phyloP scores from a whole-genome alignment of 495 filamentous ascomycete genomes.

The Hapsidospora chrysogenum region DNA sequence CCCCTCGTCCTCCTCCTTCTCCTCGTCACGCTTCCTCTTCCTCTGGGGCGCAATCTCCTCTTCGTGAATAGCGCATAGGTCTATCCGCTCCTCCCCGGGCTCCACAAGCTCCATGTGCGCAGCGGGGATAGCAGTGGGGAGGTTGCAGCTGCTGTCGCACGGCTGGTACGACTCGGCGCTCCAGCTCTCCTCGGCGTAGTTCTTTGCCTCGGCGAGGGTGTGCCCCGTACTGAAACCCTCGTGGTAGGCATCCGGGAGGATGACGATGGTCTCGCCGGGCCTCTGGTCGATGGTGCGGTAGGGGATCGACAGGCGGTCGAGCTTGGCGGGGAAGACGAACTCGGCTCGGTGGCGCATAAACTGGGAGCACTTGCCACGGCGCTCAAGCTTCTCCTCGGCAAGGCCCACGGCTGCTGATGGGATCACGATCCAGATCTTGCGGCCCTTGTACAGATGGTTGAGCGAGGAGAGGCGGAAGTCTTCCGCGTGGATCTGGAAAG shows the following conservation, averaged over 20 bases:
- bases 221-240: slow-evolving; percentile 25
- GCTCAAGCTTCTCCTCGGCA: slow-evolving; percentile 10
- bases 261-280: slow-evolving; percentile 30
- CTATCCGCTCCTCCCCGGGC: background rate
- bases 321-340: slow-evolving; percentile 4
- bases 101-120: background rate
- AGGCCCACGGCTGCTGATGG: slow-evolving; percentile 22
- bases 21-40: too few relatives aligned
- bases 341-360: slow-evolving; percentile 6
- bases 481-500: slow-evolving; percentile 6
- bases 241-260: slow-evolving; percentile 13
- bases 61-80: background rate
- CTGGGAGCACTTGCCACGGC: slow-evolving; percentile 4
- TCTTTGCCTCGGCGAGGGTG: slow-evolving; percentile 32
- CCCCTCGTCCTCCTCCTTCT: too few relatives aligned
- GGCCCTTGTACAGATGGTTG: slow-evolving; percentile 6
- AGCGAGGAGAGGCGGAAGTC: slow-evolving; percentile 5
- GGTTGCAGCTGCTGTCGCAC: background rate
- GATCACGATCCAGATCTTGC: slow-evolving; percentile 8
- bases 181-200: slow-evolving; percentile 18
- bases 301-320: slow-evolving; percentile 6
- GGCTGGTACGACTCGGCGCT: slow-evolving; percentile 2
- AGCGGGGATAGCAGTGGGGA: background rate
- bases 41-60: too few relatives aligned
- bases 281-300: slow-evolving; percentile 23